Conservation (phyloP, 257 asterid species). For the Nicotiana attenuata region DNA sequence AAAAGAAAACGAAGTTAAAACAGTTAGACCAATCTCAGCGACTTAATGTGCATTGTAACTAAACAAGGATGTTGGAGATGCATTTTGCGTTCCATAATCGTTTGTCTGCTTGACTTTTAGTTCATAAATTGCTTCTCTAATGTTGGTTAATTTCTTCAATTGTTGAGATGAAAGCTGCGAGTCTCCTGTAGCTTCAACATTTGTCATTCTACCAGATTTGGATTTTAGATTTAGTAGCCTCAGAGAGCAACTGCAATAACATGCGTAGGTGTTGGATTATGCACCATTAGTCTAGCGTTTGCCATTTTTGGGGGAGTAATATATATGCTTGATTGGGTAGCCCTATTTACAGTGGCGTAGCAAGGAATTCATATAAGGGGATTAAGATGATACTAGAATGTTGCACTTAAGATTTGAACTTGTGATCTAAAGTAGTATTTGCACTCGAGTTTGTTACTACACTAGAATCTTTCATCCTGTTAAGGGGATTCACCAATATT, state of each 20-base stretch:
- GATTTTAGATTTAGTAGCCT: not conserved
- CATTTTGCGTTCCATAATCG: not conserved
- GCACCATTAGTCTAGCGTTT: not conserved
- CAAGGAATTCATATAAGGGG: too few species aligned
- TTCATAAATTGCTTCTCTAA: not conserved
- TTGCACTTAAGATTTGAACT: too few species aligned
- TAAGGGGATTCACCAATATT: too few species aligned
- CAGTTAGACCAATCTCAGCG: not conserved
- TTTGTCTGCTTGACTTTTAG: not conserved
- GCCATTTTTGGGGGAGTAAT: not conserved
- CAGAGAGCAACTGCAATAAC: not conserved
- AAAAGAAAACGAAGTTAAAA: not conserved
- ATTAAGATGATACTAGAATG: too few species aligned
- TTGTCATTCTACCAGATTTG: not conserved
- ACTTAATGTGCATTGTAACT: slow-evolving; percentile 9
- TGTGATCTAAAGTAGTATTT: too few species aligned
- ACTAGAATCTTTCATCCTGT: too few species aligned
- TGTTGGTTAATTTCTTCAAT: not conserved
- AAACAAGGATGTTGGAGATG: slow-evolving; percentile 6
- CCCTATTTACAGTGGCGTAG: too few species aligned
- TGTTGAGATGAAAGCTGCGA: not conserved
- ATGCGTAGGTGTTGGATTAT: not conserved
- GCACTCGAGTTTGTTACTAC: too few species aligned
- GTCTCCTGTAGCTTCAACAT: not conserved
- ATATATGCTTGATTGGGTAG: not conserved